Percentiles rank a stretch among this genome's conserved stretches.
Evolutionary conservation across 305 asterid genomes (phyloP).

Genomic region (Fraxinus dipetala): DNA sequence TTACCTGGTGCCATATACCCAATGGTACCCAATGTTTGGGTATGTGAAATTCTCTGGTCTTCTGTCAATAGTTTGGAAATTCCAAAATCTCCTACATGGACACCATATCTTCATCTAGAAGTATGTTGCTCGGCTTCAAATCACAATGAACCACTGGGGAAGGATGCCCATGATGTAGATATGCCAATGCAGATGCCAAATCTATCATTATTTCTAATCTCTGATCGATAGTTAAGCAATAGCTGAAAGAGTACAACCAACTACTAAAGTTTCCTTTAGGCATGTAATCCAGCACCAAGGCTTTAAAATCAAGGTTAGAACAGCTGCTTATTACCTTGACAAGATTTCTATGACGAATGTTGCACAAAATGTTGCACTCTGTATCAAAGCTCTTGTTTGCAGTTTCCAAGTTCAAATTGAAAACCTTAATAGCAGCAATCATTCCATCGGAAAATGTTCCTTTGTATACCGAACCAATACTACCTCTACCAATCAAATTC

Average conservation of each 20-base stretch:
- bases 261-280: constrained; percentile 2
- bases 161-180: constrained; percentile 13
- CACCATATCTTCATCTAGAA: too few species aligned
- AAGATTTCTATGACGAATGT: constrained; percentile 19
- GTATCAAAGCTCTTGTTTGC: constrained; percentile 16
- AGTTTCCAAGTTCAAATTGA: constrained; percentile 6
- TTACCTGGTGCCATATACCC: constrained; percentile 16
- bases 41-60: neutral
- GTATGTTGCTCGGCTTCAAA: too few species aligned
- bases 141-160: too few species aligned
- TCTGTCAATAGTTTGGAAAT: constrained; percentile 11
- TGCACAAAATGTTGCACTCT: constrained; percentile 18
- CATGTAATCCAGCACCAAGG: constrained; percentile 20
- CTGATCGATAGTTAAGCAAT: neutral
- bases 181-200: constrained; percentile 19
- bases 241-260: constrained; percentile 12
- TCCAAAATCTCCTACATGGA: neutral
- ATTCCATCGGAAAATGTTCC: neutral
- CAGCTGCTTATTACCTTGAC: constrained; percentile 15
- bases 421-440: neutral
- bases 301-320: constrained; percentile 10
- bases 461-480: neutral
- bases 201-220: constrained; percentile 13
- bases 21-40: constrained; percentile 2
- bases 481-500: constrained; percentile 16